Percentiles rank a stretch among this genome's conserved stretches.
phyloP scores from a whole-genome alignment of 345 rosid species.

The Eucalyptus urophylla region DNA sequence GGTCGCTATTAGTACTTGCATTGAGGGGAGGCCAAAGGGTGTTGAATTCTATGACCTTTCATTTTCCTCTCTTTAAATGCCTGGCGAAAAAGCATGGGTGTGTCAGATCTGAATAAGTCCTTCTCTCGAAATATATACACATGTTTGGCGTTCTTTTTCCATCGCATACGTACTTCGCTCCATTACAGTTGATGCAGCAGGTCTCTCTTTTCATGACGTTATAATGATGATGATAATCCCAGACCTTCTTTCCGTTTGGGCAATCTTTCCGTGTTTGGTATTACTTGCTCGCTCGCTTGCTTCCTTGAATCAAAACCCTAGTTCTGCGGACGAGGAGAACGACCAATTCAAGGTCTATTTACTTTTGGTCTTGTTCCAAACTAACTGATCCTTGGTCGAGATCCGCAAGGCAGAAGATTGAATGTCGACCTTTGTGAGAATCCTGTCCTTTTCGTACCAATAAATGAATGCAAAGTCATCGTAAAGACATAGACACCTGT shows the following conservation, averaged over 20 bases:
- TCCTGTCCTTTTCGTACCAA: not conserved
- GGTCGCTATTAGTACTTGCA: not conserved
- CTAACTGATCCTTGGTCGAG: not conserved
- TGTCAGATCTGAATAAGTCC: not conserved
- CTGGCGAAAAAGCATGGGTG: not conserved
- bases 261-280: not conserved
- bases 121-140: not conserved
- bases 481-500: not conserved
- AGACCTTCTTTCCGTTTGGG: not conserved
- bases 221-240: not conserved
- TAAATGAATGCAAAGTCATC: not conserved
- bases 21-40: not conserved
- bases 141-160: not conserved
- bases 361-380: not conserved
- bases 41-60: not conserved
- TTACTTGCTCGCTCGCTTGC: not conserved
- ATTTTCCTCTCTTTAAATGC: not conserved
- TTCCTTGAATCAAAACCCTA: not conserved
- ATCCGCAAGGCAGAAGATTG: not conserved
- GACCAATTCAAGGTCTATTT: not conserved
- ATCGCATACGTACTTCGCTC: not conserved
- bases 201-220: not conserved
- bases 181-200: not conserved
- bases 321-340: not conserved
- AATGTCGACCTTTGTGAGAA: not conserved